phyloP scores from a whole-genome alignment of 257 asterid species.

The Petunia secreta region DNA sequence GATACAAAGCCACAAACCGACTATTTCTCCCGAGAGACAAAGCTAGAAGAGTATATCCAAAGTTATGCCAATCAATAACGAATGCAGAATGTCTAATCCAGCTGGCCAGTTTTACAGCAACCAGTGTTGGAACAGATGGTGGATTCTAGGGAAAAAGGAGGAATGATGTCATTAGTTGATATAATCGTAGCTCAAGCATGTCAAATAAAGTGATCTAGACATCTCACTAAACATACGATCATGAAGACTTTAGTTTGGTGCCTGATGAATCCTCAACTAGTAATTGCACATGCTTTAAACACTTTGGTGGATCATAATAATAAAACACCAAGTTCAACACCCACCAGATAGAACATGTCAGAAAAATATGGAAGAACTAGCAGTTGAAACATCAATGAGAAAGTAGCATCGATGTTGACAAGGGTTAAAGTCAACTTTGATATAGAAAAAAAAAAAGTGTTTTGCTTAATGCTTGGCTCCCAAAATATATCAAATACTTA shows the following conservation, averaged over 20 bases:
- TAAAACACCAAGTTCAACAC: background rate
- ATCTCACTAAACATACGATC: background rate
- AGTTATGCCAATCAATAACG: conserved; percentile 94
- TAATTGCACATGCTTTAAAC: background rate
- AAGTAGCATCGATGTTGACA: background rate
- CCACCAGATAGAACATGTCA: conserved; percentile 22
- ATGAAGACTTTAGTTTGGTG: conserved; percentile 2
- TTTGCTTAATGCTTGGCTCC: background rate
- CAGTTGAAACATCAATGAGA: conserved; percentile 9
- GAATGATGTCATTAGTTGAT: conserved; percentile 21
- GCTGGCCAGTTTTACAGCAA: conserved; percentile 92
- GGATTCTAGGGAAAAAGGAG: conserved; percentile 70
- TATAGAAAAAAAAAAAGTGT: background rate
- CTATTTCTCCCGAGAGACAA: conserved; percentile 84
- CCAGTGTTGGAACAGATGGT: conserved; percentile 96
- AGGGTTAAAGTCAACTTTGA: conserved; percentile 17
- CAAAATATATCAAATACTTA: conserved; percentile 3
- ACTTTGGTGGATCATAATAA: conserved; percentile 22
- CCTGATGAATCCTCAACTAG: background rate
- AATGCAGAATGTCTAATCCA: conserved; percentile 75
- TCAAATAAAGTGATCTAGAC: background rate
- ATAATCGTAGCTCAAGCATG: conserved; percentile 25
- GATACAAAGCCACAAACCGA: conserved; percentile 73
- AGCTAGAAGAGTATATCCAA: conserved; percentile 87
- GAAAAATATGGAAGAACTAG: conserved; percentile 14